Conservation (phyloP, 2,329 filamentous ascomycete genomes). For the Talaromyces albobiverticillius region DNA sequence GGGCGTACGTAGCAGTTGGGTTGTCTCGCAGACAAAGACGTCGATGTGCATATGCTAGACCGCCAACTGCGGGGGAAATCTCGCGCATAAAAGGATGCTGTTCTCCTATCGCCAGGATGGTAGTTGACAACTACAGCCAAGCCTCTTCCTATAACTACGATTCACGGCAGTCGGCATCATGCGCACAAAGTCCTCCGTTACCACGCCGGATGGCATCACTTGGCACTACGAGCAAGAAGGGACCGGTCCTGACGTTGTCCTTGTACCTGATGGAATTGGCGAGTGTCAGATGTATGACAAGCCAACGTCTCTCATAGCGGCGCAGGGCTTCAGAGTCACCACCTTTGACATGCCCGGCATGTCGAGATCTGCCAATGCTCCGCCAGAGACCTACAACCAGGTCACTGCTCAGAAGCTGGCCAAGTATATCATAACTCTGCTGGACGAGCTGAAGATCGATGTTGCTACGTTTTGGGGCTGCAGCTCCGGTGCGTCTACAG, state of each 20-base stretch:
- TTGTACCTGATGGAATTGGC: neutral
- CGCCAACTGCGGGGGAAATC: too few species aligned
- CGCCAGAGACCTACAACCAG: neutral
- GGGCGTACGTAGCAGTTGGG: too few species aligned
- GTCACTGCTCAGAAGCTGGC: neutral
- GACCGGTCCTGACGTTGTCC: neutral
- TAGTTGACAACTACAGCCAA: too few species aligned
- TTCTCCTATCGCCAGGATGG: too few species aligned
- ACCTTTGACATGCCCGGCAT: constrained; percentile 1
- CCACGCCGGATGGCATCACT: neutral
- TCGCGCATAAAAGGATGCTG: too few species aligned
- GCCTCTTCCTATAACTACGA: too few species aligned
- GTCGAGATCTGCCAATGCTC: constrained; percentile 1
- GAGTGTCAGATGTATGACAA: neutral
- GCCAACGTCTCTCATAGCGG: neutral
- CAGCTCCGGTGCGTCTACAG: neutral
- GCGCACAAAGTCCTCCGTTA: neutral
- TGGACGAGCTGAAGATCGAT: neutral
- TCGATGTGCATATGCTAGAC: too few species aligned
- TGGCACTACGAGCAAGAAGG: constrained; percentile 1
- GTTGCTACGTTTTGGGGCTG: neutral
- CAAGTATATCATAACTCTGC: neutral
- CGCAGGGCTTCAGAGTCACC: neutral
- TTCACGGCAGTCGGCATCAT: too few species aligned
- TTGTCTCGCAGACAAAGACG: too few species aligned